Percentiles rank a stretch among this genome's conserved stretches.
Conservation (phyloP, 176 grass and related monocot genomes). For the Otatea glauca region DNA sequence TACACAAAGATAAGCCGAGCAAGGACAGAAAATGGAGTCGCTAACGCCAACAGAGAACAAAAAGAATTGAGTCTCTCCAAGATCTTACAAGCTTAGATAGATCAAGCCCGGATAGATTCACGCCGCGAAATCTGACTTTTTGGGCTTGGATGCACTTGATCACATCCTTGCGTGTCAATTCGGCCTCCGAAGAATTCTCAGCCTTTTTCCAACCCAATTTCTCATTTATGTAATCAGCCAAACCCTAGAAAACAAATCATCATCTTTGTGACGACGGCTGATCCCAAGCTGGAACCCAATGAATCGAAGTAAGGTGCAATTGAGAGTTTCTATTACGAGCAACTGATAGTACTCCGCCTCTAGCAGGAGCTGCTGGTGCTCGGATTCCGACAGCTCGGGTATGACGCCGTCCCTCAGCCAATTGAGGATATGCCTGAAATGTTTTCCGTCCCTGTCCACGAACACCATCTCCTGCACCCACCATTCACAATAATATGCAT, state of each 20-base stretch:
- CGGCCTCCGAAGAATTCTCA: slow-evolving; percentile 7
- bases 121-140: slow-evolving; percentile 70
- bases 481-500: slow-evolving; percentile 5
- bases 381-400: slow-evolving; percentile 59
- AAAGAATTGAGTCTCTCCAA: background rate
- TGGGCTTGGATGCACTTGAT: slow-evolving; percentile 70
- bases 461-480: slow-evolving; percentile 78
- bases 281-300: background rate
- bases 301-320: background rate
- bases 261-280: background rate
- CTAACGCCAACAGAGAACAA: slow-evolving; percentile 18
- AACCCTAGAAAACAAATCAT: slow-evolving; percentile 44
- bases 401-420: slow-evolving; percentile 83
- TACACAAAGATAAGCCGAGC: background rate
- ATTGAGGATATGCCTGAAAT: slow-evolving; percentile 90
- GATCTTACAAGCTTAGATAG: slow-evolving; percentile 85
- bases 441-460: slow-evolving; percentile 89
- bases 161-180: slow-evolving; percentile 58
- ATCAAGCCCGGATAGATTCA: slow-evolving; percentile 88
- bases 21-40: slow-evolving; percentile 13
- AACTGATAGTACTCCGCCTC: slow-evolving; percentile 96
- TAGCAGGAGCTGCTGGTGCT: slow-evolving; percentile 68
- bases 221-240: slow-evolving; percentile 49
- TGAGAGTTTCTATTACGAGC: slow-evolving; percentile 52
- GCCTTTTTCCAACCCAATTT: slow-evolving; percentile 39